Conservation (phyloP, 306 rosid genomes). For the Chamaecrista fasciculata region DNA sequence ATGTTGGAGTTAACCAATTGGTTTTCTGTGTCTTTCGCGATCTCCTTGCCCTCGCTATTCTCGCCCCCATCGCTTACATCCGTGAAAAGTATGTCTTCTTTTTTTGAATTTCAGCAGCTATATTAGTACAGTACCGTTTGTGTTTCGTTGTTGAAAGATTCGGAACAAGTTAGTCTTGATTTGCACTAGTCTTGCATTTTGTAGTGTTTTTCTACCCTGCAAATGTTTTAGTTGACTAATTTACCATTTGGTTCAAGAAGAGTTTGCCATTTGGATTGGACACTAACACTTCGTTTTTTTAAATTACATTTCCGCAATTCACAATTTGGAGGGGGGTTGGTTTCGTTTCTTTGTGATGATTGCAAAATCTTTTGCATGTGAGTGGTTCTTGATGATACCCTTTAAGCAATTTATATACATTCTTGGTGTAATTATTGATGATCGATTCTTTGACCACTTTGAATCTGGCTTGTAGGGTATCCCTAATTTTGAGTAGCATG, state of each 20-base stretch:
- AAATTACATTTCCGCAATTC: not conserved
- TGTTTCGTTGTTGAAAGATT: not conserved
- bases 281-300: not conserved
- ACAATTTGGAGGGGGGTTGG: not conserved
- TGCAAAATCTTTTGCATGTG: too few species aligned
- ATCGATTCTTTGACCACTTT: not conserved
- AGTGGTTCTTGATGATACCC: not conserved
- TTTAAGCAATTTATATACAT: not conserved
- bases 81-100: conserved; percentile 55
- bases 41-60: conserved; percentile 75
- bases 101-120: not conserved
- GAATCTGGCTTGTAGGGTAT: conserved; percentile 17
- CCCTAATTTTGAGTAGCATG: not conserved
- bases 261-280: not conserved
- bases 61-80: conserved; percentile 74
- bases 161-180: not conserved
- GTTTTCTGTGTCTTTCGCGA: conserved; percentile 86
- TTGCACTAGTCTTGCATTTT: not conserved
- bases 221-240: not conserved
- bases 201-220: not conserved
- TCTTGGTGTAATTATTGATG: not conserved
- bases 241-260: not conserved
- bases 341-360: not conserved
- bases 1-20: conserved; percentile 80
- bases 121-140: not conserved